A percentile compares a stretch with the other conserved stretches of the same genome.
phyloP scores from a whole-genome alignment of 768 basidiomycete genomes.

The Auricularia sp. region DNA sequence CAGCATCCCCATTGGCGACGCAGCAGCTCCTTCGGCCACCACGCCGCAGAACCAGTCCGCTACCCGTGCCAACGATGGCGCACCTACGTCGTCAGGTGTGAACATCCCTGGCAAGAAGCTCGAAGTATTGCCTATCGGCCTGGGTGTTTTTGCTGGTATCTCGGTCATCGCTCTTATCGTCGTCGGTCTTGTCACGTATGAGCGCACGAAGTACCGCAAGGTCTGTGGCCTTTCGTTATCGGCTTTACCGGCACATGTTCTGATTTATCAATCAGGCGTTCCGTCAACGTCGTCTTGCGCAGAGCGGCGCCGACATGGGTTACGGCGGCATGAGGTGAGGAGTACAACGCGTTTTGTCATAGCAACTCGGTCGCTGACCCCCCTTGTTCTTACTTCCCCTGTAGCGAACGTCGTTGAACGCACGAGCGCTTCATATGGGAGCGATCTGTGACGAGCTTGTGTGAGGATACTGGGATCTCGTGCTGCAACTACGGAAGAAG shows the following conservation, averaged over 20 bases:
- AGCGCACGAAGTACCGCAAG: constrained; percentile 79
- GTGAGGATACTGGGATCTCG: background rate
- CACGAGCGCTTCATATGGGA: background rate
- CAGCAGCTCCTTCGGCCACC: constrained; percentile 13
- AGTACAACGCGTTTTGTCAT: background rate
- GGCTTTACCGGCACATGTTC: background rate
- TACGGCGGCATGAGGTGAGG: constrained; percentile 47
- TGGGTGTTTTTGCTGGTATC: constrained; percentile 77
- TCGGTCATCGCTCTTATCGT: constrained; percentile 74
- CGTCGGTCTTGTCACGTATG: constrained; percentile 76
- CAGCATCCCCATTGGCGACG: constrained; percentile 1
- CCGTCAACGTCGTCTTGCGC: constrained; percentile 62
- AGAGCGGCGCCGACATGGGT: constrained; percentile 45
- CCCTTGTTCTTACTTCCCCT: background rate
- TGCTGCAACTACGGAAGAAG: background rate
- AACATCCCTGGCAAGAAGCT: constrained; percentile 61
- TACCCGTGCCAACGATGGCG: constrained; percentile 21
- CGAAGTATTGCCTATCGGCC: constrained; percentile 69
- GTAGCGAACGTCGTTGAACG: background rate
- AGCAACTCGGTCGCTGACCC: background rate
- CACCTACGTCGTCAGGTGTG: constrained; percentile 32
- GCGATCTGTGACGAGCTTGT: background rate
- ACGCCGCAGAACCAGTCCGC: constrained; percentile 25
- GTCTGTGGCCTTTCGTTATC: constrained; percentile 28
- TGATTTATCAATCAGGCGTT: constrained; percentile 40